Evolutionary conservation across 1,284 basidiomycete genomes (phyloP), one percentile per base, ranked within the genome.

Genomic region (Ustilago loliicola): DNA sequence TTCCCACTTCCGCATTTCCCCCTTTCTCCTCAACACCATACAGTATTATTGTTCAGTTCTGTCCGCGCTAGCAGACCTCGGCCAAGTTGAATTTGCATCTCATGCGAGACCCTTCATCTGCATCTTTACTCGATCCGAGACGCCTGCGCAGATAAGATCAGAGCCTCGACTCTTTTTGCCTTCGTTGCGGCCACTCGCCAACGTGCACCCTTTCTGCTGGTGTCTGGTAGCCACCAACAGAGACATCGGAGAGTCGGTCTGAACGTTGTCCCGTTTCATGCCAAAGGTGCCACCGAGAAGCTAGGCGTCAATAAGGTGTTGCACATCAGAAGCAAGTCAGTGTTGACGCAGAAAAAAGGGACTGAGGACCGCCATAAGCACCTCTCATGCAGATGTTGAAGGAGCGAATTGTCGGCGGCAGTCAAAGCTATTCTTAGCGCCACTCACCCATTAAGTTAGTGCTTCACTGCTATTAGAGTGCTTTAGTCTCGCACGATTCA

Each of bases 61-160:
- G 38, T 40, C n/a, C n/a, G 45, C 45, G 23, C 8, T 23, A 48
- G 45, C 45, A 27, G 45, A 48, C 45, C 45, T 25, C 38, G 38
- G 19, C 17, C 38, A 40, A 40, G 13, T 40, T 17, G 38, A 40
- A 40, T 7, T 11, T 23, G 42, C 48, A 50, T 29, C 48, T 23
- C 25, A 50, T 4, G 47, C 25, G 47, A 27, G 25, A 27, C 47
- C 25, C 48, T 17, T 50, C 1, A 29, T 15, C 23, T 50, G 48
- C 48, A 27, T 15, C 48, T 29, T 50, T 17, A 17, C 27, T 50
- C 48, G 13, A 50, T 29, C n/a, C 48, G 48, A 50, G 48, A 50
- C 25, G 48, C 48, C 48, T 5, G 23, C 9, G 27, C 21, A 23
- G 15, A 23, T 48, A 8, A 48, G 48, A 25, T 29, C n/a, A 50